These are phyloP conservation scores for Malbranchea cinnamomea DNA, from an alignment of 2,329 filamentous ascomycete genomes.

Conservation along the genomic window DNA sequence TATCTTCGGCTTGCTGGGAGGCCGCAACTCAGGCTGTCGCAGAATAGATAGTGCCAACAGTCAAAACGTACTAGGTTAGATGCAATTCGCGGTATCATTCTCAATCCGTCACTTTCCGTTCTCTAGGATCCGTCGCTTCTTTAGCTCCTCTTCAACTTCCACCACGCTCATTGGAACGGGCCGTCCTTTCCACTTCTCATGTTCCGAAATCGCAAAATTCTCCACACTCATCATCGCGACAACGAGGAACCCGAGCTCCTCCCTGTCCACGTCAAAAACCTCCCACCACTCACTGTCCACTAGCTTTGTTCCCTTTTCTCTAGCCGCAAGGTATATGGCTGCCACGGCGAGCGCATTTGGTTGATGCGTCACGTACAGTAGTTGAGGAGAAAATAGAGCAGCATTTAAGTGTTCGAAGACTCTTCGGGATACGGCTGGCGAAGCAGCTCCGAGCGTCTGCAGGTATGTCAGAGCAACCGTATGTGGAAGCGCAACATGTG, in stretches of 20 bases:
- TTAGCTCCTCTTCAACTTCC: conserved; percentile 45
- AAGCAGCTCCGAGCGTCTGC: conserved; percentile 64
- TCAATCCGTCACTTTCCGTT: conserved; percentile 30
- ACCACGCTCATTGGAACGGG: conserved; percentile 45
- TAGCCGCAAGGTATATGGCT: conserved; percentile 77
- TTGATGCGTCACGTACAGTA: conserved; percentile 85
- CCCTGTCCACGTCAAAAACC: conserved; percentile 87
- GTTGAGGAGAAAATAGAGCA: conserved; percentile 69
- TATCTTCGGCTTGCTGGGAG: no score
- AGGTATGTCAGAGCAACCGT: conserved; percentile 81
- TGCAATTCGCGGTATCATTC: no score
- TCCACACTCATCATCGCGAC: conserved; percentile 70
- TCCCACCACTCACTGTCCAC: conserved; percentile 91
- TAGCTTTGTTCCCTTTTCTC: conserved; percentile 60
- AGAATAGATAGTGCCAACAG: background rate
- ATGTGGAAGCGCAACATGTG: conserved; percentile 73
- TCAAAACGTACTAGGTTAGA: no score
- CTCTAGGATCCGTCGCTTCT: conserved; percentile 31
- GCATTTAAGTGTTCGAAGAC: conserved; percentile 72
- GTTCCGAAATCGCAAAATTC: conserved; percentile 49
- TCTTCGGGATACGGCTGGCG: conserved; percentile 43
- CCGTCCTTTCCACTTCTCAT: conserved; percentile 37
- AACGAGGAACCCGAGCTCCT: conserved; percentile 85
- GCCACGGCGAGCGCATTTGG: conserved; percentile 72
- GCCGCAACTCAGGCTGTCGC: background rate